A percentile compares a stretch with the other conserved stretches of the same genome.
Evolutionary conservation across 2,329 filamentous ascomycete genomes (phyloP).

Genomic region (Aspergillus pseudoviridinutans): DNA sequence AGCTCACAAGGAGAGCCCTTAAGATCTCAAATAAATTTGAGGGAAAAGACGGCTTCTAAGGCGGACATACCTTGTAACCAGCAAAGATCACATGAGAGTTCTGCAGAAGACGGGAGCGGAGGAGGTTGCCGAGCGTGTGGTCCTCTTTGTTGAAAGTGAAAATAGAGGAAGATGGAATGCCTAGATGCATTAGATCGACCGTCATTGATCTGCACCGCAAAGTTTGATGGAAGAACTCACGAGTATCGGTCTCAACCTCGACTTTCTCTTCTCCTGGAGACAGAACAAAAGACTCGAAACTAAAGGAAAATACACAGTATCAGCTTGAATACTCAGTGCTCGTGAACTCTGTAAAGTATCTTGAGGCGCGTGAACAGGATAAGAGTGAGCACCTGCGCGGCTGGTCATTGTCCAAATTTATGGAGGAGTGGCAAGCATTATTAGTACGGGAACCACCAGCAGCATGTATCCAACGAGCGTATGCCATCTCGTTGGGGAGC

Average conservation of each 20-base stretch:
- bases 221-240: constrained; percentile 51
- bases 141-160: constrained; percentile 97
- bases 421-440: constrained; percentile 17
- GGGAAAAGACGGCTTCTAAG: background rate
- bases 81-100: constrained; percentile 82
- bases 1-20: background rate
- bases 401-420: constrained; percentile 18
- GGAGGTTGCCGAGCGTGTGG: constrained; percentile 88
- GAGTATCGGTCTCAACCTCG: constrained; percentile 80
- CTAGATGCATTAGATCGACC: constrained; percentile 41
- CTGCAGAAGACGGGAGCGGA: constrained; percentile 79
- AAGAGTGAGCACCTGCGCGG: constrained; percentile 17
- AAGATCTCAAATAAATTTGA: background rate
- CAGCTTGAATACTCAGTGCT: background rate
- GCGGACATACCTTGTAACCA: constrained; percentile 71
- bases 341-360: background rate
- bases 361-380: background rate
- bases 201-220: background rate
- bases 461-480: constrained; percentile 12
- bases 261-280: constrained; percentile 89
- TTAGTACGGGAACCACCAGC: constrained; percentile 8
- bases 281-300: constrained; percentile 91
- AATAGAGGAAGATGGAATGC: constrained; percentile 89
- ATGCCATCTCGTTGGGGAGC: constrained; percentile 15
- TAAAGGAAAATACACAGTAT: constrained; percentile 35